Conservation (phyloP, 2,329 filamentous ascomycete species). For the Teratosphaeria zuluensis region DNA sequence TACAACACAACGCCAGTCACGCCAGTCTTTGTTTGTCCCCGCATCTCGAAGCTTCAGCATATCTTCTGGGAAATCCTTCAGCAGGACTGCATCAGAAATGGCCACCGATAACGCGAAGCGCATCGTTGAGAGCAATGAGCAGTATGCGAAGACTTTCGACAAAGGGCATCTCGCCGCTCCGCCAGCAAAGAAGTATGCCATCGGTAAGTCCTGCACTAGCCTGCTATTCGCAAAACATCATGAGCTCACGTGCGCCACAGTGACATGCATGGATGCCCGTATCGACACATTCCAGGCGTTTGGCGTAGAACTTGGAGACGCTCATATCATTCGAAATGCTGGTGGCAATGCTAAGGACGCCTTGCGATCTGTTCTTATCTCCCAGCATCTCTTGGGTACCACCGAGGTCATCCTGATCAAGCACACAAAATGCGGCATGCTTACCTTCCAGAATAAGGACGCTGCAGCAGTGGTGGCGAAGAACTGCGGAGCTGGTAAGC, state of each 20-base stretch:
- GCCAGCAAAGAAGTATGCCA: constrained; percentile 58
- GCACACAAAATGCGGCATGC: constrained; percentile 48
- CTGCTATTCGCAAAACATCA: not conserved
- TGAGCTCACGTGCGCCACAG: constrained; percentile 20
- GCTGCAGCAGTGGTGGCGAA: constrained; percentile 46
- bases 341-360: constrained; percentile 50
- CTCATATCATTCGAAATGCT: constrained; percentile 43
- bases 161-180: constrained; percentile 58
- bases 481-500: constrained; percentile 31
- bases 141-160: constrained; percentile 51
- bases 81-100: not conserved
- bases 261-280: constrained; percentile 78
- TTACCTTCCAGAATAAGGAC: constrained; percentile 54
- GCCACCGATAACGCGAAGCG: constrained; percentile 16
- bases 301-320: constrained; percentile 63
- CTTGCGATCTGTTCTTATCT: constrained; percentile 66
- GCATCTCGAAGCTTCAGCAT: not conserved
- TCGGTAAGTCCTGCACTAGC: constrained; percentile 37
- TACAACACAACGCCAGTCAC: not conserved
- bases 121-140: constrained; percentile 47
- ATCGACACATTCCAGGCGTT: constrained; percentile 58
- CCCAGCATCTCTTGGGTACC: constrained; percentile 68
- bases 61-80: not conserved
- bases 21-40: not conserved
- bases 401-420: constrained; percentile 65